A percentile compares a stretch with the other conserved stretches of the same genome.
Conservation (phyloP, 768 basidiomycete genomes). For the Tylopilus subfusipes region DNA sequence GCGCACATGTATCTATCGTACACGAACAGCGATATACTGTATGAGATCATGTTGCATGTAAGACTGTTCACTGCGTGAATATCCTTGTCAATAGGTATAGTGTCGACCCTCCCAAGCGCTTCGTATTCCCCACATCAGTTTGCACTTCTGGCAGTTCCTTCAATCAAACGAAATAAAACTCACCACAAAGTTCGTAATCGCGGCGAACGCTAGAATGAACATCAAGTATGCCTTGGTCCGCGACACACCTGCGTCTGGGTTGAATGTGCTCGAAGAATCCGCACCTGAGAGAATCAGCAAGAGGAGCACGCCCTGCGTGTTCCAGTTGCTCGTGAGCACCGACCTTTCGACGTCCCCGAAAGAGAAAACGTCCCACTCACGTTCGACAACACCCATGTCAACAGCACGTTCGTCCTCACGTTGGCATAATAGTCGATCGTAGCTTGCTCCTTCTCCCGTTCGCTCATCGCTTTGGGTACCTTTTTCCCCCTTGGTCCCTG, state of each 20-base stretch:
- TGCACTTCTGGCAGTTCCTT: not conserved
- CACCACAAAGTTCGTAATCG: conserved; percentile 67
- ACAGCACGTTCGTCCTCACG: conserved; percentile 77
- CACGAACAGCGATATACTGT: conserved; percentile 2
- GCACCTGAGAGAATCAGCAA: conserved; percentile 63
- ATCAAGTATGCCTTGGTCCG: conserved; percentile 73
- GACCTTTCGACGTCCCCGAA: not conserved
- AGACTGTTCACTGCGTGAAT: conserved; percentile 43
- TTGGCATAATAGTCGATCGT: conserved; percentile 87
- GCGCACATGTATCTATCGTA: conserved; percentile 1
- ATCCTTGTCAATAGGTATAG: conserved; percentile 49
- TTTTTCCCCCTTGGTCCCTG: conserved; percentile 5
- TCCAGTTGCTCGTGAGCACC: not conserved
- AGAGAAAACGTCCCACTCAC: conserved; percentile 38
- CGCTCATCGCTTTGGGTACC: conserved; percentile 30
- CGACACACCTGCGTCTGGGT: conserved; percentile 41
- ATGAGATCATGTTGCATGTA: not conserved
- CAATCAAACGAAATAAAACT: conserved; percentile 12
- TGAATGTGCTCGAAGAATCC: conserved; percentile 59
- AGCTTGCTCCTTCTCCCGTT: conserved; percentile 65
- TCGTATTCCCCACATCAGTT: conserved; percentile 6
- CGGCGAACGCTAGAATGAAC: conserved; percentile 79
- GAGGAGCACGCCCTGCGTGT: conserved; percentile 59
- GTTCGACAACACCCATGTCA: conserved; percentile 83
- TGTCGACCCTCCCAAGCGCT: conserved; percentile 61